Conservation (phyloP, 1,284 basidiomycete genomes). For the Tilletia caries region DNA sequence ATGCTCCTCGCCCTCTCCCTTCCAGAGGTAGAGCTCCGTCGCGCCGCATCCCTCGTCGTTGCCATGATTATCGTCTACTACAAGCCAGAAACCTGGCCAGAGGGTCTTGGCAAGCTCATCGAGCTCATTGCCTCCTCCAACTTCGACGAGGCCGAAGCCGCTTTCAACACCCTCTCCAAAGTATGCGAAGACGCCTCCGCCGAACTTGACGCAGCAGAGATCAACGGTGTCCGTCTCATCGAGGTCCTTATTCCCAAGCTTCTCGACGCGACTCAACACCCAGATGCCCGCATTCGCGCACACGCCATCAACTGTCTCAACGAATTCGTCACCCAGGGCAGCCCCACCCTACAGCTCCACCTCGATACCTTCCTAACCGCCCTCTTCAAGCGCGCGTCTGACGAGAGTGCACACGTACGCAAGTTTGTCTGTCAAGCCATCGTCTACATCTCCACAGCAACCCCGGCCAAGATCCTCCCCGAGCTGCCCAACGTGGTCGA, state of each 20-base stretch:
- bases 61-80: slow-evolving; percentile 49
- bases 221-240: slow-evolving; percentile 61
- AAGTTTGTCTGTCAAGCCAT: slow-evolving; percentile 94
- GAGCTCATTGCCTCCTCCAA: slow-evolving; percentile 42
- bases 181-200: slow-evolving; percentile 95
- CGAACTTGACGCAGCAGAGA: slow-evolving; percentile 81
- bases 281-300: slow-evolving; percentile 77
- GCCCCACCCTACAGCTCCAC: slow-evolving; percentile 76
- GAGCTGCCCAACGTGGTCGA: slow-evolving; percentile 93
- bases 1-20: slow-evolving; percentile 48
- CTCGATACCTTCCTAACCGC: slow-evolving; percentile 89
- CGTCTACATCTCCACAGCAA: slow-evolving; percentile 82
- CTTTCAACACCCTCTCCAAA: slow-evolving; percentile 90
- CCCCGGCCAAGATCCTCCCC: slow-evolving; percentile 93
- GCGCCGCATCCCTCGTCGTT: slow-evolving; percentile 51
- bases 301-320: slow-evolving; percentile 91
- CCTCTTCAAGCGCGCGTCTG: slow-evolving; percentile 89
- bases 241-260: slow-evolving; percentile 72
- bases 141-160: slow-evolving; percentile 60
- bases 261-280: slow-evolving; percentile 69
- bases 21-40: slow-evolving; percentile 47
- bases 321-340: slow-evolving; percentile 71
- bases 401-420: slow-evolving; percentile 86
- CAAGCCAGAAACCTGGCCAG: slow-evolving; percentile 46
- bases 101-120: slow-evolving; percentile 45